A percentile compares a stretch with the other conserved stretches of the same genome.
Evolutionary conservation across 1,284 basidiomycete genomes (phyloP).

Genomic region (Leccinum solheimii): DNA sequence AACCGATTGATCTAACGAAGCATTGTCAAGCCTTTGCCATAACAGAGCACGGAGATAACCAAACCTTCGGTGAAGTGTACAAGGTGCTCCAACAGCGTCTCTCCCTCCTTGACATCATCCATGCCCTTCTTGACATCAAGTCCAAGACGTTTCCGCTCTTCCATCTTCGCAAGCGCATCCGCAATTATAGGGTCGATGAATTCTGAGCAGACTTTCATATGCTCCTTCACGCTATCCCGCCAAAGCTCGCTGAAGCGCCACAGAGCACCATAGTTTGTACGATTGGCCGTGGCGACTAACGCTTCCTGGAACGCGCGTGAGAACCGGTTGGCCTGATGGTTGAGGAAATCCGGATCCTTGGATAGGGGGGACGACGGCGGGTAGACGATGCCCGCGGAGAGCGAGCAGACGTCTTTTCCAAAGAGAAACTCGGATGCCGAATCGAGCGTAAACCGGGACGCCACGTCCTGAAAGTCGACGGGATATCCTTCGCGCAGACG

Average conservation of each 20-base stretch:
- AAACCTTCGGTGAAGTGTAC: slow-evolving; percentile 32
- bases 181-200: slow-evolving; percentile 34
- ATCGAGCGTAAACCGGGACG: slow-evolving; percentile 48
- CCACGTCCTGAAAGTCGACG: slow-evolving; percentile 53
- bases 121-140: background rate
- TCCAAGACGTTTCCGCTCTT: slow-evolving; percentile 10
- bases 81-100: slow-evolving; percentile 35
- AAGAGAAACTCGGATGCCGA: slow-evolving; percentile 53
- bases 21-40: background rate
- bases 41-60: slow-evolving; percentile 1
- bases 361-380: slow-evolving; percentile 33
- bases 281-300: slow-evolving; percentile 12
- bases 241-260: slow-evolving; percentile 33
- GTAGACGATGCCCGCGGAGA: slow-evolving; percentile 39
- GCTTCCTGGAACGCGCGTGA: slow-evolving; percentile 27
- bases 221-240: slow-evolving; percentile 18
- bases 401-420: slow-evolving; percentile 40
- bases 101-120: slow-evolving; percentile 19
- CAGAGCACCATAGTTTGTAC: slow-evolving; percentile 20
- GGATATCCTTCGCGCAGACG: slow-evolving; percentile 44
- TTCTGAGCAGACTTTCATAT: slow-evolving; percentile 22
- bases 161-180: slow-evolving; percentile 27
- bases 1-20: slow-evolving; percentile 31
- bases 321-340: slow-evolving; percentile 31
- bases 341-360: slow-evolving; percentile 12